These are phyloP conservation scores for Melaleuca quinquenervia DNA, from an alignment of 345 rosid genomes.

Conservation along the genomic window DNA sequence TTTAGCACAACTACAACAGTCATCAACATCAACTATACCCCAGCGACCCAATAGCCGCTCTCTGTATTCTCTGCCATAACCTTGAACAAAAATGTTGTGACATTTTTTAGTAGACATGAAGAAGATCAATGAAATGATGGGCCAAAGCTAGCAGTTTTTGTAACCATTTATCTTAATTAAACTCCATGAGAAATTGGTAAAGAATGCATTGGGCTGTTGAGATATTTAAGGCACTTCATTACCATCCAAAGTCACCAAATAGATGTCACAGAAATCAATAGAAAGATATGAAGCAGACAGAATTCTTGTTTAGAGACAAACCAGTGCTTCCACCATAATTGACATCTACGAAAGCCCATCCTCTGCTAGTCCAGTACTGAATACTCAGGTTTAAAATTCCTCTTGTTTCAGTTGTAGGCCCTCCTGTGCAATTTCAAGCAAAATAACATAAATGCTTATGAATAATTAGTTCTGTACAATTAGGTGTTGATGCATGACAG, in stretches of 20 bases:
- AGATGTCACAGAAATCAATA: neutral
- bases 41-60: conserved; percentile 65
- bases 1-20: conserved; percentile 91
- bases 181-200: neutral
- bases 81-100: conserved; percentile 25
- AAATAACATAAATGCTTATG: neutral
- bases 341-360: conserved; percentile 97
- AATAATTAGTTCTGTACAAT: neutral
- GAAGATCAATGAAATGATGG: neutral
- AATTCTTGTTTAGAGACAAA: conserved; percentile 16
- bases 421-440: conserved; percentile 40
- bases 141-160: neutral
- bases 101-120: neutral
- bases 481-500: neutral
- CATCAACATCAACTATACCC: conserved; percentile 96
- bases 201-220: neutral
- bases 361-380: conserved; percentile 97
- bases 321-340: conserved; percentile 99
- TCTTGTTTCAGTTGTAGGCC: conserved; percentile 77
- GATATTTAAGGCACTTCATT: neutral
- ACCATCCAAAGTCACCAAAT: neutral
- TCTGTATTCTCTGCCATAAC: conserved; percentile 90
- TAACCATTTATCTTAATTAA: neutral
- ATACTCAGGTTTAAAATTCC: conserved; percentile 62
- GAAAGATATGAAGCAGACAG: neutral